Conservation (phyloP, 2,329 filamentous ascomycete species). For the Diaporthe sp. region DNA sequence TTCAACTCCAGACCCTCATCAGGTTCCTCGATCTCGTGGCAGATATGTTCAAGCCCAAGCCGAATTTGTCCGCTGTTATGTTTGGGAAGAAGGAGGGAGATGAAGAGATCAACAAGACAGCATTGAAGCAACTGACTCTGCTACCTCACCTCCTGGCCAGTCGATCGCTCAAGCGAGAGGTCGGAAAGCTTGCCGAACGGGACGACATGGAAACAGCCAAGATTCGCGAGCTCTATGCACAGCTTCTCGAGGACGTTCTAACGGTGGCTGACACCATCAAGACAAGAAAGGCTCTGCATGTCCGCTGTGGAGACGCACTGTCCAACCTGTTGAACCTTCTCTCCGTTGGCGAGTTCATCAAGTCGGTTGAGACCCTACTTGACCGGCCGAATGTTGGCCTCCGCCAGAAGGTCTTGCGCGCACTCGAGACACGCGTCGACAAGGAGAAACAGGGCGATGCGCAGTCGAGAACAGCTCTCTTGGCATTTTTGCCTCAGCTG, state of each 20-base stretch:
- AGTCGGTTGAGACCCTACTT: slow-evolving; percentile 86
- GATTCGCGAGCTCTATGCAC: slow-evolving; percentile 77
- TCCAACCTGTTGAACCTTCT: slow-evolving; percentile 86
- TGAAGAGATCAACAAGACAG: slow-evolving; percentile 64
- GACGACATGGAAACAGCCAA: slow-evolving; percentile 78
- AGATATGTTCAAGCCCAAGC: slow-evolving; percentile 83
- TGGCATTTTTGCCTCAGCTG: slow-evolving; percentile 85
- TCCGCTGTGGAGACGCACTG: slow-evolving; percentile 77
- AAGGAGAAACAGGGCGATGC: slow-evolving; percentile 78
- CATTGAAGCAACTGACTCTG: slow-evolving; percentile 68
- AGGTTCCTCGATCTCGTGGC: slow-evolving; percentile 82
- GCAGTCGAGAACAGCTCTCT: slow-evolving; percentile 76
- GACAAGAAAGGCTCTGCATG: slow-evolving; percentile 67
- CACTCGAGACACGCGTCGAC: slow-evolving; percentile 84
- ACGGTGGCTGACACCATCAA: slow-evolving; percentile 76
- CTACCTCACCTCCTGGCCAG: slow-evolving; percentile 72
- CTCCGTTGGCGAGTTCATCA: slow-evolving; percentile 90
- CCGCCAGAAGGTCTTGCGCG: slow-evolving; percentile 83
- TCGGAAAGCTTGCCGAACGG: slow-evolving; percentile 68
- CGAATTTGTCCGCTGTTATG: slow-evolving; percentile 79
- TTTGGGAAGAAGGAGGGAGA: slow-evolving; percentile 70
- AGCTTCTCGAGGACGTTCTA: slow-evolving; percentile 75
- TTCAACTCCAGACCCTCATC: slow-evolving; percentile 83
- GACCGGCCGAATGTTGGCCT: slow-evolving; percentile 81
- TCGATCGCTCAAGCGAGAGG: slow-evolving; percentile 68